A percentile compares a stretch with the other conserved stretches of the same genome.
phyloP scores from a whole-genome alignment of 2,329 filamentous ascomycete genomes.

The Cyclaneusma minus region DNA sequence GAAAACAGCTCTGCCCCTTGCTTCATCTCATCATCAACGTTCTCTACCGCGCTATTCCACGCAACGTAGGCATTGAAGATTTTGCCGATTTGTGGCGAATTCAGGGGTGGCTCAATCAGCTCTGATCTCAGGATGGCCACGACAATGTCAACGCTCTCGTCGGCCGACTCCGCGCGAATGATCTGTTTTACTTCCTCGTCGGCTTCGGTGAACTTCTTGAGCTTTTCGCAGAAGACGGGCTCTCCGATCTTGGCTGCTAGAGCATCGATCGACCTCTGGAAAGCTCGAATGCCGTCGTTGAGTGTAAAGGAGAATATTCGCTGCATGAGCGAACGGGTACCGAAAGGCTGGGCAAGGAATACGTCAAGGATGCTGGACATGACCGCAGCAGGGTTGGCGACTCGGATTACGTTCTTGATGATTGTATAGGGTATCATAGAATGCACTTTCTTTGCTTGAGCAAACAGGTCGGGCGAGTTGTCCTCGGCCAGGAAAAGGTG shows the following conservation, averaged over 20 bases:
- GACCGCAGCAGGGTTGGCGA: constrained; percentile 89
- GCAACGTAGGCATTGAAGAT: constrained; percentile 92
- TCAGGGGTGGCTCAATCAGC: constrained; percentile 54
- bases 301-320: constrained; percentile 87
- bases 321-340: constrained; percentile 77
- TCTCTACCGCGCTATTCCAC: constrained; percentile 89
- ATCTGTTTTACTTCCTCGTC: constrained; percentile 59
- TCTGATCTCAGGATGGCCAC: constrained; percentile 76
- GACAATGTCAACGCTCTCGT: constrained; percentile 68
- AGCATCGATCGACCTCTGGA: constrained; percentile 75
- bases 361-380: constrained; percentile 94
- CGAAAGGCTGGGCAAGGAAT: constrained; percentile 91
- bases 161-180: constrained; percentile 57
- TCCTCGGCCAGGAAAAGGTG: constrained; percentile 96
- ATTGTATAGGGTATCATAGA: constrained; percentile 86
- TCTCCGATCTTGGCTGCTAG: constrained; percentile 70
- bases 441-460: constrained; percentile 86
- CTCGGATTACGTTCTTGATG: constrained; percentile 91
- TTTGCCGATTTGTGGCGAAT: constrained; percentile 59
- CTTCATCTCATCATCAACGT: constrained; percentile 74
- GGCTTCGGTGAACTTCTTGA: constrained; percentile 64
- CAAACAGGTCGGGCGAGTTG: constrained; percentile 92
- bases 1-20: constrained; percentile 87
- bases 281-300: constrained; percentile 73
- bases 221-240: constrained; percentile 59